Evolutionary conservation across 2,329 filamentous ascomycete species (phyloP), one percentile per base, ranked within the genome.

Genomic region (Diaporthe sp.): DNA sequence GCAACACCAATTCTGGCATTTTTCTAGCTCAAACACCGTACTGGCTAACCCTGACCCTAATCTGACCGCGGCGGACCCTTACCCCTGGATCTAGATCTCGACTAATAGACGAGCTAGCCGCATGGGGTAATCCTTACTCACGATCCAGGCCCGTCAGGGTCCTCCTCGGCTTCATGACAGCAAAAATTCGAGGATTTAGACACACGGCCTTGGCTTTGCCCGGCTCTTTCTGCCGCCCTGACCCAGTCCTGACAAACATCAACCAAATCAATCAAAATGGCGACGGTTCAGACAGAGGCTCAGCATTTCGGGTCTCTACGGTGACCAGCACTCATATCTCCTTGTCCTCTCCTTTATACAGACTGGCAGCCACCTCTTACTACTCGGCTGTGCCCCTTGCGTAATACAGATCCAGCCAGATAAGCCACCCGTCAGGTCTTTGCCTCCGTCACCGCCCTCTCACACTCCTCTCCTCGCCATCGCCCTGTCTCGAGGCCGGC

Each of bases 111-210:
- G 15, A 25, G 47, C 64, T 68, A 68, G 30, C 64, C 64, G n/a
- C 5, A 54, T 68, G n/a, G 47, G 64, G 45, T 19, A 40, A 13
- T 54, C 64, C 64, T 54, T 67, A 67, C 47, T 67, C 64, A 68
- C 64, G 64, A 68, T 68, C 47, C 64, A 40, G 64, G 64, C 47
- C n/a, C 64, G 47, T 17, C 64, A 67, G 45, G 61, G 61, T 52
- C 45, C 61, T 67, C 30, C 38, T 50, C 30, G 47, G 64, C 64
- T 54, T 54, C 47, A 68, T 40, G 33, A 28, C 47, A 54, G 47
- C 17, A 68, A 68, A 68, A 54, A 68, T 28, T 54, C 30, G 45
- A 38, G 33, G 47, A 28, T 68, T 68, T 68, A 35, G 64, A 68
- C 33, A 68, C 61, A 67, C 13, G 45, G 64, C 64, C 64, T 40